Conservation (phyloP, 192 early-diverging fungal species). For the Coemansia sp. region DNA sequence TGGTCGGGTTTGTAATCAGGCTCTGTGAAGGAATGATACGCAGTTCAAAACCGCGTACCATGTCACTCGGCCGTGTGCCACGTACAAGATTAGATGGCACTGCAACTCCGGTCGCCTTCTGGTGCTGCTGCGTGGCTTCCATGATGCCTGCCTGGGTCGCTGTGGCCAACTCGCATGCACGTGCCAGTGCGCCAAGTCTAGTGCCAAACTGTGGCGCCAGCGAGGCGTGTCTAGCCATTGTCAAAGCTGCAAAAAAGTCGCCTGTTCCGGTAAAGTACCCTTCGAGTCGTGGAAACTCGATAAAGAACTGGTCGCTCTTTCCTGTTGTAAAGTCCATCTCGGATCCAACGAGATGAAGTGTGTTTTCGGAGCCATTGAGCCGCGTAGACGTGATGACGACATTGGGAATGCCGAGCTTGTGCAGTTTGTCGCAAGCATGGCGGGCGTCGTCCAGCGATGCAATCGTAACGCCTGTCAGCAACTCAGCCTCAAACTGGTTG, state of each 20-base stretch:
- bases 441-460: conserved; percentile 52
- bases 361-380: conserved; percentile 32
- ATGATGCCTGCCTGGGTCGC: conserved; percentile 71
- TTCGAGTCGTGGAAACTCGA: conserved; percentile 70
- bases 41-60: conserved; percentile 67
- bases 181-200: conserved; percentile 23
- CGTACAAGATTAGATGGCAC: conserved; percentile 9
- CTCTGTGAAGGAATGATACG: conserved; percentile 62
- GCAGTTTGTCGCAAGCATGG: conserved; percentile 60
- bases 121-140: conserved; percentile 55
- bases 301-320: conserved; percentile 55
- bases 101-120: conserved; percentile 19
- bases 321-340: conserved; percentile 14
- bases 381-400: conserved; percentile 78
- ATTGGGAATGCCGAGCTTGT: conserved; percentile 61
- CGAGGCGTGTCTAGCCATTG: conserved; percentile 61
- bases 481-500: conserved; percentile 88
- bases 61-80: conserved; percentile 11
- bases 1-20: conserved; percentile 25
- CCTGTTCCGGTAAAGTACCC: conserved; percentile 92
- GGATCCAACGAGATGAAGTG: conserved; percentile 54
- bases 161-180: conserved; percentile 67
- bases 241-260: conserved; percentile 78
- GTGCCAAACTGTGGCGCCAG: conserved; percentile 16
- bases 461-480: conserved; percentile 61